A percentile compares a stretch with the other conserved stretches of the same genome.
Evolutionary conservation across 2,329 filamentous ascomycete genomes (phyloP).

Genomic region (Byssothecium circinans): DNA sequence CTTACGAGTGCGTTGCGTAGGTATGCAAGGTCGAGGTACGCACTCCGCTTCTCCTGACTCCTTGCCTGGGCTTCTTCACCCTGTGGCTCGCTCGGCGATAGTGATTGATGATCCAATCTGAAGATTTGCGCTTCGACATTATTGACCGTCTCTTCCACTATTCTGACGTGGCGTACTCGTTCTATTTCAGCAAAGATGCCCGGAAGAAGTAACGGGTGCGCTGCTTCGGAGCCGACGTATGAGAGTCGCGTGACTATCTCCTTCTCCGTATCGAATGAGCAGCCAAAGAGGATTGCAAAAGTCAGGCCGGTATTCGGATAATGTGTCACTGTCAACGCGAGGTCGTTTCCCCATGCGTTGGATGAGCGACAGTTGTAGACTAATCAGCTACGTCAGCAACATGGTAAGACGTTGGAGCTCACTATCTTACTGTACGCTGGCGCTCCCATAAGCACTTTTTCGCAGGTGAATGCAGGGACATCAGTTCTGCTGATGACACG

Average conservation of each 20-base stretch:
- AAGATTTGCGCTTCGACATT: constrained; percentile 18
- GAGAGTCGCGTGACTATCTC: constrained; percentile 12
- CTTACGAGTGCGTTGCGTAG: constrained; percentile 16
- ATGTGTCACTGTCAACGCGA: constrained; percentile 19
- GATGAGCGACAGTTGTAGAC: constrained; percentile 23
- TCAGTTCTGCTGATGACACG: constrained; percentile 16
- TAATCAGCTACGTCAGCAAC: constrained; percentile 4
- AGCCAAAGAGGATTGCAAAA: constrained; percentile 20
- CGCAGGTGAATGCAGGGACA: constrained; percentile 13
- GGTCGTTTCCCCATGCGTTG: constrained; percentile 19
- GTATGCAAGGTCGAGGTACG: constrained; percentile 22
- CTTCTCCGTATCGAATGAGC: constrained; percentile 6
- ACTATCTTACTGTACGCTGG: constrained; percentile 11
- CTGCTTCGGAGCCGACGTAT: constrained; percentile 8
- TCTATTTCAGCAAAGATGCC: constrained; percentile 22
- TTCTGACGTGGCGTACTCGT: constrained; percentile 7
- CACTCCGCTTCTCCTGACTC: constrained; percentile 13
- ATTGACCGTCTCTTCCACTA: constrained; percentile 16
- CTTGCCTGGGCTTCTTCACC: constrained; percentile 6
- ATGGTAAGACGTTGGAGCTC: neutral
- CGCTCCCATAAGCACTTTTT: constrained; percentile 12
- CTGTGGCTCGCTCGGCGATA: neutral
- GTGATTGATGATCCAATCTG: constrained; percentile 9
- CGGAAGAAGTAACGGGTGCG: constrained; percentile 17
- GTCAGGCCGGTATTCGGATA: constrained; percentile 10